Evolutionary conservation across 2,329 filamentous ascomycete genomes (phyloP).

Genomic region (Fusarium pseudoanthophilum): DNA sequence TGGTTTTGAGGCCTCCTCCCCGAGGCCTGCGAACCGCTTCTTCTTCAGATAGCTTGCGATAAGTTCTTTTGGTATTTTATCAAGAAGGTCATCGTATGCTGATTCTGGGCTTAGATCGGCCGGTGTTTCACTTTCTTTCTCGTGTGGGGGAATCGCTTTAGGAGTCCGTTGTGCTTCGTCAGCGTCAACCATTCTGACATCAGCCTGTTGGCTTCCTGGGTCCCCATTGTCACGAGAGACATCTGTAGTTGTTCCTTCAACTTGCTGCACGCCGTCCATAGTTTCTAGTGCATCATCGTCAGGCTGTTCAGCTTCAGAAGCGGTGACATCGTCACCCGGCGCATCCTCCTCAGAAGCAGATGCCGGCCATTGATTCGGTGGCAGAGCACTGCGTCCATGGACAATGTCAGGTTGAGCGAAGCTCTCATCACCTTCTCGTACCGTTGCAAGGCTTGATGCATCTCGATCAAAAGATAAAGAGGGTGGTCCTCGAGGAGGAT

Average conservation of each 20-base stretch:
- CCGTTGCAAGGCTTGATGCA: constrained; percentile 20
- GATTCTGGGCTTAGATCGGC: constrained; percentile 5
- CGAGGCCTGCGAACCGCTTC: constrained; percentile 7
- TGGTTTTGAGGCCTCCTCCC: constrained; percentile 14
- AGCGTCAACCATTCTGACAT: constrained; percentile 31
- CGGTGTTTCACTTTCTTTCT: background rate
- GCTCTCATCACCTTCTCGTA: constrained; percentile 32
- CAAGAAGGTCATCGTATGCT: constrained; percentile 40
- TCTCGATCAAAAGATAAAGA: constrained; percentile 29
- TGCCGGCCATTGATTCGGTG: background rate
- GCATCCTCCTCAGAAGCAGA: constrained; percentile 11
- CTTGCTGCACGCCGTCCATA: constrained; percentile 22
- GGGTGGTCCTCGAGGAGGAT: constrained; percentile 13
- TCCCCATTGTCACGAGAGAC: background rate
- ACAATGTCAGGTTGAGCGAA: constrained; percentile 29
- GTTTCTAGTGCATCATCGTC: background rate
- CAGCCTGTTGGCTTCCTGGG: constrained; percentile 11
- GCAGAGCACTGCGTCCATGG: constrained; percentile 3
- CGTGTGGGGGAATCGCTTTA: background rate
- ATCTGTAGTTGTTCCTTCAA: background rate
- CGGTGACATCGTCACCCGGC: constrained; percentile 5
- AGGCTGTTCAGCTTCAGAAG: constrained; percentile 14
- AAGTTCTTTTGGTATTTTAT: constrained; percentile 46
- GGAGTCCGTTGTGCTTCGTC: constrained; percentile 21
- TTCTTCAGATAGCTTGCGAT: constrained; percentile 48